Conservation (phyloP, 2,329 filamentous ascomycete genomes). For the Aureobasidium sp. region DNA sequence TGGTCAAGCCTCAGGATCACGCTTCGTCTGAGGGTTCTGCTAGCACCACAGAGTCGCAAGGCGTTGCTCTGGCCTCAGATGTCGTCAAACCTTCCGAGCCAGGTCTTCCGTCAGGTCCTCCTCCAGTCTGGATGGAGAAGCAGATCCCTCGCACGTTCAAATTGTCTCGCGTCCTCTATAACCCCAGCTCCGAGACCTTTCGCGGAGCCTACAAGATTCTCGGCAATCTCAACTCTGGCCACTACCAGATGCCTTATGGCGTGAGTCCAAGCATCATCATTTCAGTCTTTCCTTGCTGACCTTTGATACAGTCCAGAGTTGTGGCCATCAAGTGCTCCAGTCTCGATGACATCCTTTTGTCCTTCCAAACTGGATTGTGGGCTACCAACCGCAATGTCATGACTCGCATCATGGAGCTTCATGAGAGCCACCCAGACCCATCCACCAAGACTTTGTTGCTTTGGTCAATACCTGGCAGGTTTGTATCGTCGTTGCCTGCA, state of each 20-base stretch:
- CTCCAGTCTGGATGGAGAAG: conserved; percentile 11
- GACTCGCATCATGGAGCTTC: conserved; percentile 11
- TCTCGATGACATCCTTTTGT: conserved; percentile 7
- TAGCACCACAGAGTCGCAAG: neutral
- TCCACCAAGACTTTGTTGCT: conserved; percentile 10
- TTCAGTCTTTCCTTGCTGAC: neutral
- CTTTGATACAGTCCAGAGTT: conserved; percentile 1
- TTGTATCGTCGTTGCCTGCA: neutral
- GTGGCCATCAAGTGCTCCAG: conserved; percentile 9
- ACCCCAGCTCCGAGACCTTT: conserved; percentile 20
- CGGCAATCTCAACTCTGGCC: conserved; percentile 9
- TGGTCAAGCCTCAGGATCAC: neutral
- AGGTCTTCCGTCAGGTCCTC: neutral
- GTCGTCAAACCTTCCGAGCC: neutral
- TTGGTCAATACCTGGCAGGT: conserved; percentile 16
- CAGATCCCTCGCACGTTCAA: conserved; percentile 8
- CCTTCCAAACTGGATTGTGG: conserved; percentile 14
- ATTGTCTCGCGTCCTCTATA: neutral
- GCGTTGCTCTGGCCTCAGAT: neutral
- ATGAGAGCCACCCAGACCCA: neutral
- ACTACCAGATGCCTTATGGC: conserved; percentile 14
- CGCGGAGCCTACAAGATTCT: conserved; percentile 27
- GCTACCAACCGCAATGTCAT: conserved; percentile 1
- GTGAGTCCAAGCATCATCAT: neutral
- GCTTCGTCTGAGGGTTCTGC: neutral